phyloP scores from a whole-genome alignment of 805 yeast genomes.

The Saturnispora dispora region DNA sequence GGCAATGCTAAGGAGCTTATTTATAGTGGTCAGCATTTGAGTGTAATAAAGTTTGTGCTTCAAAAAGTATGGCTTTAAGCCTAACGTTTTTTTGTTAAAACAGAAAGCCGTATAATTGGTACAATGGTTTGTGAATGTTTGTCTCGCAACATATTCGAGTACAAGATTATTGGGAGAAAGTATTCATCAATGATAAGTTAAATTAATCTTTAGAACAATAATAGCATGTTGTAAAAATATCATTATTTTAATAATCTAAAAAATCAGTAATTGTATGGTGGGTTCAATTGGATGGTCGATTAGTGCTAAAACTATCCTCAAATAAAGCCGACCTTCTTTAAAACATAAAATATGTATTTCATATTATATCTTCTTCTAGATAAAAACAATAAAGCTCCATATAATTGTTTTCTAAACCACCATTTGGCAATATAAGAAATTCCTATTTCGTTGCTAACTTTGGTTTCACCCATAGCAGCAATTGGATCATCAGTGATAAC shows the following conservation, averaged over 20 bases:
- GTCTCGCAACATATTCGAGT: no score
- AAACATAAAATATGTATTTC: conserved; percentile 10
- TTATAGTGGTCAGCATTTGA: no score
- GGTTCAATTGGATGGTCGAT: background rate
- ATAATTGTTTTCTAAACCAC: conserved; percentile 14
- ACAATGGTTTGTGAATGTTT: no score
- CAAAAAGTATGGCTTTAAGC: no score
- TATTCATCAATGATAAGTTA: no score
- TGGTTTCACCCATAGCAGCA: conserved; percentile 3
- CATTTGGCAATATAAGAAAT: conserved; percentile 9
- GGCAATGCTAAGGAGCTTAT: no score
- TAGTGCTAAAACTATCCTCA: conserved; percentile 1
- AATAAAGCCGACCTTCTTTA: conserved; percentile 19
- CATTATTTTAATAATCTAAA: background rate
- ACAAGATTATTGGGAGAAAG: no score
- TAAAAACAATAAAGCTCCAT: conserved; percentile 14
- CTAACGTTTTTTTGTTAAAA: no score
- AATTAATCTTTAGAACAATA: no score
- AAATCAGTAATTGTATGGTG: background rate
- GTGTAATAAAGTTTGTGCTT: no score
- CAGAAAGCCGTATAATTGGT: background rate
- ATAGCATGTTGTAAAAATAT: no score
- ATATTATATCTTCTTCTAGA: conserved; percentile 18
- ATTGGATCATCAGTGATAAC: conserved; percentile 19
- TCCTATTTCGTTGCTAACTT: background rate